Evolutionary conservation across 192 early-diverging fungal genomes (phyloP).

Genomic region (Backusella westeae): DNA sequence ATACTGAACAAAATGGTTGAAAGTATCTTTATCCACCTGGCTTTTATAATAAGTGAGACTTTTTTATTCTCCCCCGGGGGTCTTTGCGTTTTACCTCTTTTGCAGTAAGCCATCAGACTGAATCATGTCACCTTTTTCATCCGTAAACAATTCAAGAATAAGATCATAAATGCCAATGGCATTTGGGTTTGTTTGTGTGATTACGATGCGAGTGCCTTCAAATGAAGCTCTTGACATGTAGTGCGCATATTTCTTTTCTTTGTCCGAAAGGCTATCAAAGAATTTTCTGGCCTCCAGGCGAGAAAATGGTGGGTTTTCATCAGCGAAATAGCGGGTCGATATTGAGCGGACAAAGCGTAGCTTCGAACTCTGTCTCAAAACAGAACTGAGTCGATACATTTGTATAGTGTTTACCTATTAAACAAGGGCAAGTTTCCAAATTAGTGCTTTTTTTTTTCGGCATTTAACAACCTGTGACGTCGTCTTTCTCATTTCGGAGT

Average conservation of each 20-base stretch:
- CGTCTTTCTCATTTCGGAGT: background rate
- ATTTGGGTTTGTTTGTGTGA: slow-evolving; percentile 34
- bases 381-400: background rate
- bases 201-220: slow-evolving; percentile 41
- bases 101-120: slow-evolving; percentile 13
- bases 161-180: slow-evolving; percentile 37
- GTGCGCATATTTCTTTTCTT: slow-evolving; percentile 55
- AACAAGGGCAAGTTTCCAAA: background rate
- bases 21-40: slow-evolving; percentile 43
- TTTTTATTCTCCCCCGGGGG: background rate
- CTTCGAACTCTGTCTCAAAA: background rate
- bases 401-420: background rate
- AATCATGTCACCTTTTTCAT: slow-evolving; percentile 16
- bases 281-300: slow-evolving; percentile 44
- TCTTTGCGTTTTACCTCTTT: slow-evolving; percentile 3
- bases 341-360: background rate
- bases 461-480: background rate
- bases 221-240: slow-evolving; percentile 51
- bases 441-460: background rate
- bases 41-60: slow-evolving; percentile 1
- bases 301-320: slow-evolving; percentile 44
- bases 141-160: slow-evolving; percentile 40
- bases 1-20: slow-evolving; percentile 53
- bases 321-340: slow-evolving; percentile 36
- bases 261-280: slow-evolving; percentile 44